Percentiles rank a stretch among this genome's conserved stretches.
These are phyloP conservation scores for Melampsora americana DNA, from an alignment of 1,284 basidiomycete species.

Conservation along the genomic window DNA sequence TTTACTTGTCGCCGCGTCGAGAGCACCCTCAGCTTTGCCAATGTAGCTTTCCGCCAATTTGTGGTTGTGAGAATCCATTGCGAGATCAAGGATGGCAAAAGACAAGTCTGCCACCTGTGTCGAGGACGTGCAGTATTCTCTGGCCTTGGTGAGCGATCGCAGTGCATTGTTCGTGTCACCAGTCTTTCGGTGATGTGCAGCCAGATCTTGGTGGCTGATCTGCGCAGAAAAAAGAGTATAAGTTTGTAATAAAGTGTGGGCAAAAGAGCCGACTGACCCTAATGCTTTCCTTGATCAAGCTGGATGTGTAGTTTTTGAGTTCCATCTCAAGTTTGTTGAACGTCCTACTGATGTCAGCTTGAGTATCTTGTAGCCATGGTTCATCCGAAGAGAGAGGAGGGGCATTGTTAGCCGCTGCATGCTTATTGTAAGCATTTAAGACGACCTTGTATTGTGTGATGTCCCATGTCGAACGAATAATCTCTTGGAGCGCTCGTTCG, in stretches of 20 bases:
- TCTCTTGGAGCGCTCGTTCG: slow-evolving; percentile 16
- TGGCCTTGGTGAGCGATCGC: slow-evolving; percentile 74
- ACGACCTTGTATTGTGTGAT: slow-evolving; percentile 18
- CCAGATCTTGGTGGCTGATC: slow-evolving; percentile 83
- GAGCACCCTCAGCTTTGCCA: slow-evolving; percentile 14
- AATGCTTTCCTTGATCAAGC: slow-evolving; percentile 91
- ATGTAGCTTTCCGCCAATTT: slow-evolving; percentile 30
- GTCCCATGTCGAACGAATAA: slow-evolving; percentile 25
- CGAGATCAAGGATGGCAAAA: slow-evolving; percentile 70
- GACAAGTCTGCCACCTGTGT: slow-evolving; percentile 83
- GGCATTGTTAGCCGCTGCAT: not conserved
- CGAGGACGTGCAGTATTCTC: slow-evolving; percentile 79
- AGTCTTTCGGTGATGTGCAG: slow-evolving; percentile 66
- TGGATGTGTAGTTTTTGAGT: slow-evolving; percentile 80
- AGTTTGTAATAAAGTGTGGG: not conserved
- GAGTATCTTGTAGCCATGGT: slow-evolving; percentile 66
- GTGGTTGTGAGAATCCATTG: slow-evolving; percentile 43
- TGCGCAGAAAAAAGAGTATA: slow-evolving; percentile 48
- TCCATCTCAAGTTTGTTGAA: slow-evolving; percentile 75
- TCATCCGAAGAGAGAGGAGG: slow-evolving; percentile 55
- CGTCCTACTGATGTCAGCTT: slow-evolving; percentile 64
- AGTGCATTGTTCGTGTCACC: slow-evolving; percentile 69
- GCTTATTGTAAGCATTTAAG: slow-evolving; percentile 12
- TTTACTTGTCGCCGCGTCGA: slow-evolving; percentile 16
- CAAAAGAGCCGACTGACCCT: slow-evolving; percentile 61